Evolutionary conservation across 768 basidiomycete species (phyloP), one percentile per base, ranked within the genome.

Genomic region (Suillus subluteus): DNA sequence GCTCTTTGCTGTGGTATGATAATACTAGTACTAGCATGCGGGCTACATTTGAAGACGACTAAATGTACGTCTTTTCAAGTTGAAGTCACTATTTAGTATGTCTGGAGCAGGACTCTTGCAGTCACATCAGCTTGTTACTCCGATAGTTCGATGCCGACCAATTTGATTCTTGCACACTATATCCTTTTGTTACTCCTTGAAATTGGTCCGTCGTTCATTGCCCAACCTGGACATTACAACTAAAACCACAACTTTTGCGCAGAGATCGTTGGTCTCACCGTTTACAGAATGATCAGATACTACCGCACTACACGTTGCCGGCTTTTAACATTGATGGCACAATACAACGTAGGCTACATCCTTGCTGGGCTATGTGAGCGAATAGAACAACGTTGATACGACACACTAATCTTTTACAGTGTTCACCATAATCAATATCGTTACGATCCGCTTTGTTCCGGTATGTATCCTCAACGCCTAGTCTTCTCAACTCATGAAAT

Each of bases 311-410:
- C 58, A 40, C 38, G 58, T 23, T 59, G 58, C 23, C 38, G 23
- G 16, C 58, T 59, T 26, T 59, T 59, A 26, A 59, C 58, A 23
- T 40, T 59, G 23, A 15, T 59, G 38, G 2, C 38, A 16, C 58
- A 59, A 59, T 59, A 59, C 23, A 59, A 8, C 23, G 2, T 59
- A 18, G 58, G 38, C 23, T 59, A 59, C 40, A 59, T 40, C 23
- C 23, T 59, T 40, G 58, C n/a, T 40, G 58, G 58, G 8, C 23
- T 59, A 26, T 26, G 58, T 40, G 38, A 59, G 58, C 5, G 2
- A 26, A 26, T 40, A 1, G 8, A 26, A 26, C 15, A 26, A 40
- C 6, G 38, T 40, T 4, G 4, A 59, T 59, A 11, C 15, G 15
- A 40, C 7, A 40, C 15, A 26, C 38, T 40, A 2, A 59, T 26